Evolutionary conservation across 2,329 filamentous ascomycete genomes (phyloP), one percentile per base, ranked within the genome.

Genomic region (Eutypella sp.): DNA sequence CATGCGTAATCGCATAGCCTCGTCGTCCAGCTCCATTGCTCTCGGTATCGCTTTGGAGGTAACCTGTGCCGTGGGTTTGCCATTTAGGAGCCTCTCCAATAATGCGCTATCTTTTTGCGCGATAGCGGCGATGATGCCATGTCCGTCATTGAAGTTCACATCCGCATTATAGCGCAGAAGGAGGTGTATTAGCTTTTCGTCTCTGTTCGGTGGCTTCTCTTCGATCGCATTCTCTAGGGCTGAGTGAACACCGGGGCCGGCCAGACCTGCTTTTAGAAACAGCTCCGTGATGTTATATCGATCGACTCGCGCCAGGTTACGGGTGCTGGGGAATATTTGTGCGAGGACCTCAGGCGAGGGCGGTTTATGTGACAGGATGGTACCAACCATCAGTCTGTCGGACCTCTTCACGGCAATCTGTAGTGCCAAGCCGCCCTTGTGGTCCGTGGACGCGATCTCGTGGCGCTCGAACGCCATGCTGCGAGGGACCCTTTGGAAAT

Each of bases 151-250:
- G 44, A 74, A 76, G 50, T 79, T 79, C 31, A 78, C 68, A 40
- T 81, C 76, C 4, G 74, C 74, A 13, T 74, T 71, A 48, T 78
- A 66, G 2, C 69, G 66, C 5, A 82, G 62, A 3, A 82, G 61
- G 4, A 82, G 65, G 6, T 69, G 67, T 44, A 82, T 75, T 10
- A 82, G 61, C 2, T 68, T 66, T 36, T 74, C 69, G 33, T 82
- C 78, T 31, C 75, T 66, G 34, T 67, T 64, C 0, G 70, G 67
- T 1, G 67, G 66, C 11, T 70, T 65, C 36, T 78, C 72, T 13
- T 70, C 67, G 36, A 81, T 72, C n/a, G 74, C 73, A 20, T 73
- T 69, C 47, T 79, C 73, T 2, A 82, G 57, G 2, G 75, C 75
- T 0, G 64, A 64, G 38, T 79, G 70, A 5, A 81, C 63, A 31